Percentiles rank a stretch among this genome's conserved stretches.
phyloP scores from a whole-genome alignment of 441 rosid species.

The Erodium texanum region DNA sequence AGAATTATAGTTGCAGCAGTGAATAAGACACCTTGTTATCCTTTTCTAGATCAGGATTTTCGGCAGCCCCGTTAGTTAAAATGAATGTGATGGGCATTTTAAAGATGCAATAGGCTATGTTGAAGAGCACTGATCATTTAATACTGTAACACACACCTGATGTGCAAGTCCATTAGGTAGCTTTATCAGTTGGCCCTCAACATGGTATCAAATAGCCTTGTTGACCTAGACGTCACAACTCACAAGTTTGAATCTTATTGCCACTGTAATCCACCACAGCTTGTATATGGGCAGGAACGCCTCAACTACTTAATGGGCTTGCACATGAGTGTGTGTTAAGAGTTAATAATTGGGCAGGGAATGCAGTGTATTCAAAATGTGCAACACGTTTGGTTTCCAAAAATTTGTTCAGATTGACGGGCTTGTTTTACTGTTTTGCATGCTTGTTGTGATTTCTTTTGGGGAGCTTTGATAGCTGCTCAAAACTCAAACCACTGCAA shows the following conservation, averaged over 20 bases:
- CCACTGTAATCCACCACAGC: background rate
- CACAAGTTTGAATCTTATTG: background rate
- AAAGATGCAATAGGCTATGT: background rate
- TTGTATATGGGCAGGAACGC: background rate
- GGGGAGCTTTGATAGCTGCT: constrained; percentile 1
- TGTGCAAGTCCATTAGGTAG: no score
- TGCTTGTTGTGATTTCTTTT: background rate
- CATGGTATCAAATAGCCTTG: background rate
- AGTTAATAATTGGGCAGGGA: background rate
- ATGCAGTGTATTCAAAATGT: background rate
- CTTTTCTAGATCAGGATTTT: background rate
- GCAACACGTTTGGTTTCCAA: background rate
- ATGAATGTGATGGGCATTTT: background rate
- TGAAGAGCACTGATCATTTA: no score
- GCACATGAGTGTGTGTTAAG: background rate
- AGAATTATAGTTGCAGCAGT: background rate
- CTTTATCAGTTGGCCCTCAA: background rate
- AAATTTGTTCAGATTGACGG: background rate
- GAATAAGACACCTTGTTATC: background rate
- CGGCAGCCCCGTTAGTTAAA: background rate
- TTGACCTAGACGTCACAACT: background rate
- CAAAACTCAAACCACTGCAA: background rate
- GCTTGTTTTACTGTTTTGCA: background rate
- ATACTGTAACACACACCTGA: no score
- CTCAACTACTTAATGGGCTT: background rate